Evolutionary conservation across 2,329 filamentous ascomycete genomes (phyloP).

Genomic region (Sporothrix variecibatus): DNA sequence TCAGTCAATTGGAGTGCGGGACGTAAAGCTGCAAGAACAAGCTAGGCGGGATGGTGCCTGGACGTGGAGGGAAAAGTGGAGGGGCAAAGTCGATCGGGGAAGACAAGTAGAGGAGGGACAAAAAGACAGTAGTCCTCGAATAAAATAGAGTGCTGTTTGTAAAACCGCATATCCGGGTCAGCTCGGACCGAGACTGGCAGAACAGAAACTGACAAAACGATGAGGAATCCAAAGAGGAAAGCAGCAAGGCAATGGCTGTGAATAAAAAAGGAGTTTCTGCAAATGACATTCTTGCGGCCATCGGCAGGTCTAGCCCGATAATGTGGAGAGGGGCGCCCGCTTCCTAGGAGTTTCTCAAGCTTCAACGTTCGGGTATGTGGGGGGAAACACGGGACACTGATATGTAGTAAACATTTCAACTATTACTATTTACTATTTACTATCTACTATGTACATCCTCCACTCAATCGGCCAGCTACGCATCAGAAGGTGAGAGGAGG

Average conservation of each 20-base stretch:
- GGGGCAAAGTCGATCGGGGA: neutral
- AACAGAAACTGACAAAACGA: no score
- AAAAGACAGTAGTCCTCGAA: neutral
- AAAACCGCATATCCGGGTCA: slow-evolving; percentile 13
- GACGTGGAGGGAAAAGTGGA: neutral
- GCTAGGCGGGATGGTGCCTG: neutral
- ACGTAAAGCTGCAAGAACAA: neutral
- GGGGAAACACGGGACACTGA: neutral
- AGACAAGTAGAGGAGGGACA: neutral
- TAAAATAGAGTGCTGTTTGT: neutral
- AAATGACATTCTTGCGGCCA: no score
- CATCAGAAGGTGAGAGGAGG: neutral
- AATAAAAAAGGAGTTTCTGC: neutral
- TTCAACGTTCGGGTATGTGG: slow-evolving; percentile 18
- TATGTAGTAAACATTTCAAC: no score
- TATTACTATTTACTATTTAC: no score
- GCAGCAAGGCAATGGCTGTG: no score
- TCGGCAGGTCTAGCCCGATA: slow-evolving; percentile 25
- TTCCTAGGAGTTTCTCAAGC: neutral
- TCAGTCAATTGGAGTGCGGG: neutral
- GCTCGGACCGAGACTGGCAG: neutral
- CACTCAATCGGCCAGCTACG: neutral
- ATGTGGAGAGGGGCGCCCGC: neutral
- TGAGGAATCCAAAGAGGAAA: neutral
- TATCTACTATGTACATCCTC: neutral